Evolutionary conservation across 2,329 filamentous ascomycete genomes (phyloP), one percentile per base, ranked within the genome.

Genomic region (Orbilia javanica): DNA sequence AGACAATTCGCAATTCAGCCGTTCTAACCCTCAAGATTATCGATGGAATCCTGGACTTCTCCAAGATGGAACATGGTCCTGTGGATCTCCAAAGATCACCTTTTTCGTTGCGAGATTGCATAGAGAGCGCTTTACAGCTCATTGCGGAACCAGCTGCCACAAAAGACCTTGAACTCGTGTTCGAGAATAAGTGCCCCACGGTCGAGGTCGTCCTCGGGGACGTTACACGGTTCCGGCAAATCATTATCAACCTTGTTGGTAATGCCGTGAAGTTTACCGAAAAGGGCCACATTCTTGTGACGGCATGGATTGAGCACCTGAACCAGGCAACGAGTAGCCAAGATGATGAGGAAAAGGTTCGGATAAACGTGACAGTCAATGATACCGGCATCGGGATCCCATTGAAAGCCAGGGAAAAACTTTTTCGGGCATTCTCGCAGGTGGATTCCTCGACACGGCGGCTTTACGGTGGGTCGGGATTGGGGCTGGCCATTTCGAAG

Each of bases 21-120:
- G 86, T 87, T 20, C 85, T 90, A 1, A 84, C 90, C 22, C 83
- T 90, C 18, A 87, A 88, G 79, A 86, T 90, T 60, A 90, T 91
- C 82, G 90, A 91, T 80, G 88, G 90, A 77, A 89, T 91, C 53
- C 85, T 91, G n/a, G 89, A 91, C 83, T 90, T 89, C 81, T 90
- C 89, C 8, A 90, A 90, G 80, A 84, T 90, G 4, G 86, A 87
- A 0, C 88, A 88, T 0, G 88, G 88, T n/a, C 86, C 85, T 39
- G 89, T 90, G 76, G 87, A 88, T 1, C 85, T 90, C 82, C 87
- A 13, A 88, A 89, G 80, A 83, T 87, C 34, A 83, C 90, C 72
- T 85, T 86, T 79, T 83, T 90, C 48, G 74, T 83, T 90, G 1
- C 83, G 87, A 18, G 86, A 87, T 25, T 86, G 86, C 76, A 86